Conservation (phyloP, 768 basidiomycete genomes). For the Austroboletus eburneus region DNA sequence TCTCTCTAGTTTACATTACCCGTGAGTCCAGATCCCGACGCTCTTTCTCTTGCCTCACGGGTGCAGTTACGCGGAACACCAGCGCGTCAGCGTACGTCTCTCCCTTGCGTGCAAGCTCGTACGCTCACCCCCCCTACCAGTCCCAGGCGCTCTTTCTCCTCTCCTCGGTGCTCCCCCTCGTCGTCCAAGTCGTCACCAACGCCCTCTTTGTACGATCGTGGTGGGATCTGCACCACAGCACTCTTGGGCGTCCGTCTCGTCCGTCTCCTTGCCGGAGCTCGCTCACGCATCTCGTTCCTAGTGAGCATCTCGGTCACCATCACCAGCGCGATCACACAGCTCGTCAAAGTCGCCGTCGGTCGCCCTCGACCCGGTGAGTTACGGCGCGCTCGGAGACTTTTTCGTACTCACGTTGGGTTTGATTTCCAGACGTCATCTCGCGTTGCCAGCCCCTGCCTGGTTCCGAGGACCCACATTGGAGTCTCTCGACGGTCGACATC, state of each 20-base stretch:
- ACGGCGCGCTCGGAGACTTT: not conserved
- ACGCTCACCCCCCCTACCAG: not conserved
- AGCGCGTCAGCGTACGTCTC: slow-evolving; percentile 55
- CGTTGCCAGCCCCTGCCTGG: slow-evolving; percentile 63
- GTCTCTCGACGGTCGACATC: slow-evolving; percentile 64
- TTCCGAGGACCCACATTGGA: slow-evolving; percentile 62
- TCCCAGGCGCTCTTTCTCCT: not conserved
- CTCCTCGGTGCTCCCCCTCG: slow-evolving; percentile 50
- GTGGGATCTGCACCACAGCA: slow-evolving; percentile 84
- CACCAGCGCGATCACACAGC: slow-evolving; percentile 75
- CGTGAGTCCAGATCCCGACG: slow-evolving; percentile 28
- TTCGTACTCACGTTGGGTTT: not conserved
- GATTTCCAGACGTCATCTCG: slow-evolving; percentile 28
- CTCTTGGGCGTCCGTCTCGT: slow-evolving; percentile 25
- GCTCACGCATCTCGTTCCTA: not conserved
- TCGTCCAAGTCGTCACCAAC: slow-evolving; percentile 65
- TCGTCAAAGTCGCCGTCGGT: slow-evolving; percentile 81
- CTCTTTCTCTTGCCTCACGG: not conserved
- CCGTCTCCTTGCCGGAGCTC: too few relatives aligned
- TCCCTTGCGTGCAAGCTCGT: not conserved
- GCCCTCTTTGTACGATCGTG: slow-evolving; percentile 66
- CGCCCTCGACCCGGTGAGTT: slow-evolving; percentile 76
- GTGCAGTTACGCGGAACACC: slow-evolving; percentile 57
- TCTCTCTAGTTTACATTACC: slow-evolving; percentile 30
- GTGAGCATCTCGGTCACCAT: slow-evolving; percentile 66